phyloP scores from a whole-genome alignment of 306 rosid genomes.

The Cyamopsis tetragonoloba region DNA sequence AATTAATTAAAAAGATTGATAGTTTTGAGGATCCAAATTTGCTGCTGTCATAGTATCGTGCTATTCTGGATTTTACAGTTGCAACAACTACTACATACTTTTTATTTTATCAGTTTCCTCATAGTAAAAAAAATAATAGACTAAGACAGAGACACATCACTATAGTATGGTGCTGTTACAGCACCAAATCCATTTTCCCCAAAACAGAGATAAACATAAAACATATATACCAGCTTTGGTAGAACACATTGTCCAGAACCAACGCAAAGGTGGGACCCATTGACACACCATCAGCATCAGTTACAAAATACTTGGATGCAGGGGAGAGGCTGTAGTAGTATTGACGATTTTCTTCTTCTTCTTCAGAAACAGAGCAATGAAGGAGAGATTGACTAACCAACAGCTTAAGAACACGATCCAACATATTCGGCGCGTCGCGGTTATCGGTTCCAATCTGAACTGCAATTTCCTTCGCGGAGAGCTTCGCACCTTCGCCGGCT shows the following conservation, averaged over 20 bases:
- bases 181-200: too few relatives aligned
- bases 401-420: conserved; percentile 53
- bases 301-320: conserved; percentile 28
- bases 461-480: conserved; percentile 41
- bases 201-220: too few relatives aligned
- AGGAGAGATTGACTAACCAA: conserved; percentile 46
- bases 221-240: conserved; percentile 56
- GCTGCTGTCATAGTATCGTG: too few relatives aligned
- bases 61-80: too few relatives aligned
- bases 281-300: conserved; percentile 38
- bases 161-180: too few relatives aligned
- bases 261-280: conserved; percentile 20
- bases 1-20: too few relatives aligned
- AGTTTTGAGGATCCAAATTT: too few relatives aligned
- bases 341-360: neutral
- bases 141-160: too few relatives aligned
- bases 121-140: too few relatives aligned
- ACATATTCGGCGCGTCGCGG: conserved; percentile 42
- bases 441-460: conserved; percentile 34
- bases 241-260: conserved; percentile 35
- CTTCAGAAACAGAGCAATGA: conserved; percentile 7
- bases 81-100: too few relatives aligned
- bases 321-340: conserved; percentile 36
- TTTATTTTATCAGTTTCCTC: too few relatives aligned
- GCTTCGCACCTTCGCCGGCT: conserved; percentile 34